A percentile compares a stretch with the other conserved stretches of the same genome.
phyloP scores from a whole-genome alignment of 768 basidiomycete species.

The Suillus alpinus region DNA sequence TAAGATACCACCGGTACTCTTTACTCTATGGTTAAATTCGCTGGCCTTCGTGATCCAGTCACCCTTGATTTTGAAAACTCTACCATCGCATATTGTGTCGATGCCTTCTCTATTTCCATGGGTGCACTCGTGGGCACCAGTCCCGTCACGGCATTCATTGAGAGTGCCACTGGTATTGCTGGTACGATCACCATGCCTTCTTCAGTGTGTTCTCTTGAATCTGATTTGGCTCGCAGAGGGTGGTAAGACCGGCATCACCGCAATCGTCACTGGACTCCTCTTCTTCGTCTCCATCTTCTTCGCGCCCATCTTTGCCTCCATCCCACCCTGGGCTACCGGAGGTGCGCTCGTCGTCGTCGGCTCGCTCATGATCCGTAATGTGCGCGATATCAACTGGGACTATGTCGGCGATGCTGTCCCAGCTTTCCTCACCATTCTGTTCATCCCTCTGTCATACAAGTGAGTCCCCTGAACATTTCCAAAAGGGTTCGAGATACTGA shows the following conservation, averaged over 20 bases:
- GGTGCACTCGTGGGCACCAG: constrained; percentile 78
- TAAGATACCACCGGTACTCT: constrained; percentile 62
- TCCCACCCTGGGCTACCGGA: constrained; percentile 85
- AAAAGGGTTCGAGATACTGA: neutral
- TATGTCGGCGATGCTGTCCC: constrained; percentile 87
- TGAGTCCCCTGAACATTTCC: constrained; percentile 29
- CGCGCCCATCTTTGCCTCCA: constrained; percentile 83
- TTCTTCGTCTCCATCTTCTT: constrained; percentile 89
- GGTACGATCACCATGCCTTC: constrained; percentile 37
- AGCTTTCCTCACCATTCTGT: constrained; percentile 77
- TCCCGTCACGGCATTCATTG: constrained; percentile 81
- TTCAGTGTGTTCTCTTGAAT: constrained; percentile 4
- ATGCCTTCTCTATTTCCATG: constrained; percentile 79
- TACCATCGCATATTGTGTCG: constrained; percentile 78
- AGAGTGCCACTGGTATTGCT: constrained; percentile 78
- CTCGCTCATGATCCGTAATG: constrained; percentile 86
- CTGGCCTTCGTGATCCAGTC: constrained; percentile 80
- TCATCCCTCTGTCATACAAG: constrained; percentile 81
- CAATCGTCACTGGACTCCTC: constrained; percentile 64
- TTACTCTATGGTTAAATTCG: constrained; percentile 90
- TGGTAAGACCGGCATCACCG: constrained; percentile 84
- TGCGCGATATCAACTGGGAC: constrained; percentile 85
- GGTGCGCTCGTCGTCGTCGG: constrained; percentile 84
- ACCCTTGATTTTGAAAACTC: constrained; percentile 87
- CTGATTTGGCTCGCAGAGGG: constrained; percentile 53